Percentiles rank a stretch among this genome's conserved stretches.
Conservation (phyloP, 257 asterid genomes). For the Scutellaria baicalensis region DNA sequence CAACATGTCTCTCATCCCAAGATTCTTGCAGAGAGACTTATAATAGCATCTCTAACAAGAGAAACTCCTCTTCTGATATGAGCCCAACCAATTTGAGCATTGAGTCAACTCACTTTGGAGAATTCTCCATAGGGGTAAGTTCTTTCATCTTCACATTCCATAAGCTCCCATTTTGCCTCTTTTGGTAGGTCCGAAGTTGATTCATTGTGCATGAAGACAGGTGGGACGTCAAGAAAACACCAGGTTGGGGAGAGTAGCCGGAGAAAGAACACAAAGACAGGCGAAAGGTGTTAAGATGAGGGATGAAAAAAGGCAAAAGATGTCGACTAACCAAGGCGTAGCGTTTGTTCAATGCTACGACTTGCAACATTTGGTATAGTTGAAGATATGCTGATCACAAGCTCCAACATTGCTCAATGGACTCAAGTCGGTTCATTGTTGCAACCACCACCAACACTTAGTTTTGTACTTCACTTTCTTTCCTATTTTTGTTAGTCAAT, state of each 20-base stretch:
- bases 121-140: constrained; percentile 43
- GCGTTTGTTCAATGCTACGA: not conserved
- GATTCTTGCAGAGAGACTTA: constrained; percentile 19
- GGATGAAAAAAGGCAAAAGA: constrained; percentile 30
- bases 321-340: constrained; percentile 25
- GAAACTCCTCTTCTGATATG: constrained; percentile 33
- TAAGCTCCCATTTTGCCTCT: not conserved
- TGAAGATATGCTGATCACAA: no score
- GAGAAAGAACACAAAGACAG: constrained; percentile 21
- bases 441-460: no score
- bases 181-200: not conserved
- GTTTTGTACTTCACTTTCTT: no score
- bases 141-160: not conserved
- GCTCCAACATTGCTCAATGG: not conserved
- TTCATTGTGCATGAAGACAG: constrained; percentile 22
- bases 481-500: no score
- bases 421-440: no score
- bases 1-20: constrained; percentile 20
- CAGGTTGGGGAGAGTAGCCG: constrained; percentile 20
- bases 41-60: constrained; percentile 24
- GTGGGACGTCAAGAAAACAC: constrained; percentile 19
- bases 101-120: constrained; percentile 22
- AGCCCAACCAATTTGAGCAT: constrained; percentile 15
- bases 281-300: constrained; percentile 16
- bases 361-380: not conserved